These are phyloP conservation scores for Sinapis alba DNA, from an alignment of 441 rosid genomes.

Conservation along the genomic window DNA sequence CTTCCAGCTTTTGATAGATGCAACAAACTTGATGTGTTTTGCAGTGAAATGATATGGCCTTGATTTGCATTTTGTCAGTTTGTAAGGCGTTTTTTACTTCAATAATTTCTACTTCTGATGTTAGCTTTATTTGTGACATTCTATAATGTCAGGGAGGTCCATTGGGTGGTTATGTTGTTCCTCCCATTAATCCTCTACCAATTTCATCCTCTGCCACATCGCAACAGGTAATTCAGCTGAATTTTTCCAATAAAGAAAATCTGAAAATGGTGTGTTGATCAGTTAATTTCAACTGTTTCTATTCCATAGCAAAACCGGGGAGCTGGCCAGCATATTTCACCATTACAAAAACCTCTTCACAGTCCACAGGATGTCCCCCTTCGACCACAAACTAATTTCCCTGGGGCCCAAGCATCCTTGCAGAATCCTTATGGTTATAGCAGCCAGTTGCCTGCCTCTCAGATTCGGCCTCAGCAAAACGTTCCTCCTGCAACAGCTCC, in stretches of 20 bases:
- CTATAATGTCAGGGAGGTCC: constrained; percentile 49
- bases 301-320: constrained; percentile 54
- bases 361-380: constrained; percentile 63
- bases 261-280: constrained; percentile 15
- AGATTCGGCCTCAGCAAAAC: constrained; percentile 57
- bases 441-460: constrained; percentile 61
- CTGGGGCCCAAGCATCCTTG: constrained; percentile 49
- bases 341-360: constrained; percentile 63
- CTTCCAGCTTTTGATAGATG: background rate
- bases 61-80: constrained; percentile 20
- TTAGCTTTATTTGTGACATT: constrained; percentile 11
- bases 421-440: constrained; percentile 57
- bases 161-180: constrained; percentile 52
- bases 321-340: constrained; percentile 64
- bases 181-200: constrained; percentile 60
- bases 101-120: constrained; percentile 6
- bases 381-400: constrained; percentile 51
- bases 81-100: background rate
- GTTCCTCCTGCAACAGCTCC: constrained; percentile 47
- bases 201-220: constrained; percentile 56
- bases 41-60: constrained; percentile 24
- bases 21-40: constrained; percentile 18
- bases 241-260: constrained; percentile 27
- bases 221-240: constrained; percentile 51
- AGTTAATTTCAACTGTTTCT: constrained; percentile 43